A percentile compares a stretch with the other conserved stretches of the same genome.
Conservation (phyloP, 495 filamentous ascomycete species). For the Penicillium subrubescens region DNA sequence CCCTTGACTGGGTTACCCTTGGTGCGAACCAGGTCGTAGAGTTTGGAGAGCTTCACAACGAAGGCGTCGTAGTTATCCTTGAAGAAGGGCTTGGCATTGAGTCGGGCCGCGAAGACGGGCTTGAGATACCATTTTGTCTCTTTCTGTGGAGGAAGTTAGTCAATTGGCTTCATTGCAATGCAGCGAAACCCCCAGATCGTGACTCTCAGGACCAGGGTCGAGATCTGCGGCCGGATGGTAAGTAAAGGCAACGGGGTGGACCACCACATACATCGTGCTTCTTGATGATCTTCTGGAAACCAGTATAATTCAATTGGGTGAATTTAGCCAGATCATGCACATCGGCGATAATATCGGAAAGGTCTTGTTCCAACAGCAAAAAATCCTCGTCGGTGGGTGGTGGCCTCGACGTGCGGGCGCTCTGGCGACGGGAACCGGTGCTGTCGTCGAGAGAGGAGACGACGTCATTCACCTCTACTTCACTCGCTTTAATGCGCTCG, state of each 20-base stretch:
- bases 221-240: background rate
- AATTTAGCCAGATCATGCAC: conserved; percentile 99
- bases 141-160: conserved; percentile 62
- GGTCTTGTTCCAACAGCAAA: conserved; percentile 86
- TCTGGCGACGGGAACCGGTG: conserved; percentile 25
- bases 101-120: conserved; percentile 87
- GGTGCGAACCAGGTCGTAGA: conserved; percentile 93
- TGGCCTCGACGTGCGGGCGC: conserved; percentile 23
- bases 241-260: background rate
- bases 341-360: conserved; percentile 98
- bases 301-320: conserved; percentile 97
- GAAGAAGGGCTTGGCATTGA: conserved; percentile 97
- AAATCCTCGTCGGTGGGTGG: conserved; percentile 84
- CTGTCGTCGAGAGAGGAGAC: conserved; percentile 64
- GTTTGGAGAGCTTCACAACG: conserved; percentile 90
- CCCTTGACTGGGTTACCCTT: conserved; percentile 90
- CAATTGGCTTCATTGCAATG: background rate
- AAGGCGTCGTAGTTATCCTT: conserved; percentile 98
- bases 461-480: conserved; percentile 87
- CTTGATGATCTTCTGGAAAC: conserved; percentile 99
- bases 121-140: conserved; percentile 90
- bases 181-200: background rate
- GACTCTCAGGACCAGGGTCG: too few relatives aligned
- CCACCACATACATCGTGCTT: conserved; percentile 85
- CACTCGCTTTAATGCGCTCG: conserved; percentile 79